Evolutionary conservation across 2,329 filamentous ascomycete species (phyloP).

Genomic region (Dactylellina cionopaga): DNA sequence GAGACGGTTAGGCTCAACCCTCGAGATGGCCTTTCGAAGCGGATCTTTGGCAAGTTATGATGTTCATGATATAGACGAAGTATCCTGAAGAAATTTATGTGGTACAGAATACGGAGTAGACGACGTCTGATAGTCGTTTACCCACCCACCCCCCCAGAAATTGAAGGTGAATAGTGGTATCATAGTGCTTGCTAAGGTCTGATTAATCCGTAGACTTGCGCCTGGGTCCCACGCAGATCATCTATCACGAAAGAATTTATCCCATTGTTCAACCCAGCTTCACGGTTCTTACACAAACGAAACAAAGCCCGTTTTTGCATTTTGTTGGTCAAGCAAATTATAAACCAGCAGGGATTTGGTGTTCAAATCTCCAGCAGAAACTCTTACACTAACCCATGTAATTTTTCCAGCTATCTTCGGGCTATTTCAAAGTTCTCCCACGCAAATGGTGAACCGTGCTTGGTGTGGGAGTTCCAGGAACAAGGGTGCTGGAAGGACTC

Average conservation of each 20-base stretch:
- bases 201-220: conserved; percentile 39
- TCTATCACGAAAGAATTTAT: conserved; percentile 48
- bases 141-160: too few relatives aligned
- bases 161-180: conserved; percentile 21
- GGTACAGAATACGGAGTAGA: not conserved
- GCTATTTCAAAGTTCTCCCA: conserved; percentile 44
- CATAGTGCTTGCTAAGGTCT: conserved; percentile 42
- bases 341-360: conserved; percentile 4
- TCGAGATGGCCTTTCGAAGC: not conserved
- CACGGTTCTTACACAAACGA: conserved; percentile 28
- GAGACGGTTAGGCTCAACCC: conserved; percentile 29
- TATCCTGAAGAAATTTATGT: too few relatives aligned
- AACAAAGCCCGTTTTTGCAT: conserved; percentile 14
- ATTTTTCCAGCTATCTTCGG: conserved; percentile 44
- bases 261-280: conserved; percentile 40
- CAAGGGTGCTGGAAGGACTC: conserved; percentile 41
- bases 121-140: not conserved
- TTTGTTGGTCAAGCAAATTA: conserved; percentile 32
- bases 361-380: conserved; percentile 18
- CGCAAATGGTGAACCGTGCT: conserved; percentile 48
- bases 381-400: conserved; percentile 6
- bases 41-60: not conserved
- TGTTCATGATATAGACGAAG: not conserved
- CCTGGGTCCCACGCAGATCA: conserved; percentile 26
- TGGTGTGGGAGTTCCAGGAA: conserved; percentile 53